Percentiles rank a stretch among this genome's conserved stretches.
phyloP scores from a whole-genome alignment of 345 rosid species.

The Acer saccharum region DNA sequence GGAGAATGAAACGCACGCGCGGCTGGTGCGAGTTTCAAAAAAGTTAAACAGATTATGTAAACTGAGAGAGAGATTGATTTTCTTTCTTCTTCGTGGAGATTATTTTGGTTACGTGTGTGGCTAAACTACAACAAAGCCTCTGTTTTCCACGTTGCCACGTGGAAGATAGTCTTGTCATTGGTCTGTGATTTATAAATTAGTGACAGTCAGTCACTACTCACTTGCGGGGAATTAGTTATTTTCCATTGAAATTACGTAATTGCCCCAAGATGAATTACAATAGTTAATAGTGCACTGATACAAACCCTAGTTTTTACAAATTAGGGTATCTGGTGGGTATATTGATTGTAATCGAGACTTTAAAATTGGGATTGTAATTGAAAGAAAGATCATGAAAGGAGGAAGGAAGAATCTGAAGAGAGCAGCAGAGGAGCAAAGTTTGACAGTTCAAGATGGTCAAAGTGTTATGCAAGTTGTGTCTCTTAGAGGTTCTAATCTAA shows the following conservation, averaged over 20 bases:
- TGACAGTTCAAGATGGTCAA: slow-evolving; percentile 65
- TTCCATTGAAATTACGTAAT: neutral
- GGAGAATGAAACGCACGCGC: slow-evolving; percentile 12
- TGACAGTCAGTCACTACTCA: too few species aligned
- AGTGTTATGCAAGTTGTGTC: slow-evolving; percentile 77
- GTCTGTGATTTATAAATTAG: too few species aligned
- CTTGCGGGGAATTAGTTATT: too few species aligned
- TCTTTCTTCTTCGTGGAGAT: neutral
- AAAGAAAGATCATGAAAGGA: slow-evolving; percentile 53
- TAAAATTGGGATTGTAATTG: neutral
- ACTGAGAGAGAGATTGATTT: neutral
- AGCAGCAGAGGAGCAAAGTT: slow-evolving; percentile 57
- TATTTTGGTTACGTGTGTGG: neutral
- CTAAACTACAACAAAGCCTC: neutral
- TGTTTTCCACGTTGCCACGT: too few species aligned
- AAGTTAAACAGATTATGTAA: neutral
- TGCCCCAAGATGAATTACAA: neutral
- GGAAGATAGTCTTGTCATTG: too few species aligned
- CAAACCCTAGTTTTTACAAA: too few species aligned
- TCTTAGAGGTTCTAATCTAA: slow-evolving; percentile 85
- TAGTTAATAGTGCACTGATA: too few species aligned
- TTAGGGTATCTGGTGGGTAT: neutral
- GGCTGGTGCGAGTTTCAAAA: neutral
- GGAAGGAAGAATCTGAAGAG: slow-evolving; percentile 87
- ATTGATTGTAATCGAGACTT: neutral